Conservation (phyloP, 2,329 filamentous ascomycete species). For the Atkinsonella texensis region DNA sequence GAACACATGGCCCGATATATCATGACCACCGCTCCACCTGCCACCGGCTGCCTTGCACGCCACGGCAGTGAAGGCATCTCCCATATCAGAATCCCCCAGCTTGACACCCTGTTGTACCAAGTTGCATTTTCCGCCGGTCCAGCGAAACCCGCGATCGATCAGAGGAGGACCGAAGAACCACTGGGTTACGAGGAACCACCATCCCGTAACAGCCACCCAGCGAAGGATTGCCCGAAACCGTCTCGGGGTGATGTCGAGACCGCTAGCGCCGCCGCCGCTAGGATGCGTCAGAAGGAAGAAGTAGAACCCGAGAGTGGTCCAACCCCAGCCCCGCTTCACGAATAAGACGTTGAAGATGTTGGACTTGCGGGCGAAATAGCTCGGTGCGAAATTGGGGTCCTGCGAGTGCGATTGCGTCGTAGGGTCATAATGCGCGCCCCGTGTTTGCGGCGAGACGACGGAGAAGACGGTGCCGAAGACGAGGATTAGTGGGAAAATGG, state of each 20-base stretch:
- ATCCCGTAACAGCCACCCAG: conserved; percentile 59
- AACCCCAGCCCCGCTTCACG: conserved; percentile 91
- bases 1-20: conserved; percentile 93
- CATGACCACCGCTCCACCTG: conserved; percentile 83
- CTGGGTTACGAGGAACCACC: conserved; percentile 84
- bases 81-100: conserved; percentile 33
- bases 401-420: conserved; percentile 50
- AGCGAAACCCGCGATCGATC: conserved; percentile 80
- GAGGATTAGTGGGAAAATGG: conserved; percentile 66
- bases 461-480: conserved; percentile 74
- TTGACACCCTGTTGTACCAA: conserved; percentile 35
- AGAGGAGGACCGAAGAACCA: conserved; percentile 92
- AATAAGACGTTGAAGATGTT: conserved; percentile 90
- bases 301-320: conserved; percentile 67
- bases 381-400: conserved; percentile 45
- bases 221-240: conserved; percentile 48
- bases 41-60: conserved; percentile 78
- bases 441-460: conserved; percentile 60
- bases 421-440: conserved; percentile 49
- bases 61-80: conserved; percentile 53
- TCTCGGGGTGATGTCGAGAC: conserved; percentile 19
- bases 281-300: conserved; percentile 60
- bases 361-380: conserved; percentile 87
- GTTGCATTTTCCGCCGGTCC: conserved; percentile 78
- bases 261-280: conserved; percentile 23